Conservation (phyloP, 164 flowering plant genomes). For the Kalanchoe fedtschenkoi region DNA sequence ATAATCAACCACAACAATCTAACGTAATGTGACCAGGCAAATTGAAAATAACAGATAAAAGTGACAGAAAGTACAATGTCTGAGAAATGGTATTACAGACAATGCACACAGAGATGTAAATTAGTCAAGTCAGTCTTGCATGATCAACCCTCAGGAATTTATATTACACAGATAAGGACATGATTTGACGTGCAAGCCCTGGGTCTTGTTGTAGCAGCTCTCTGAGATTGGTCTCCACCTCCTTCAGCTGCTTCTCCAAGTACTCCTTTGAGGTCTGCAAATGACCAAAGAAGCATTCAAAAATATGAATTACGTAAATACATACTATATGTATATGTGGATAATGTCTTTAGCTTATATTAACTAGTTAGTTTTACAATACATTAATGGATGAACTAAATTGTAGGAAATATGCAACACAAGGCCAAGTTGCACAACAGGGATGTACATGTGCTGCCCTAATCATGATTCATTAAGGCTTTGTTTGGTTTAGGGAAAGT, state of each 20-base stretch:
- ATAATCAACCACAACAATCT: too few relatives aligned
- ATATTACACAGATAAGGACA: slow-evolving; percentile 64
- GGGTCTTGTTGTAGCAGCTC: slow-evolving; percentile 94
- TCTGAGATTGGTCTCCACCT: slow-evolving; percentile 73
- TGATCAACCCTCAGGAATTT: not conserved
- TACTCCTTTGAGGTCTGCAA: slow-evolving; percentile 81
- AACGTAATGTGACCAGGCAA: too few relatives aligned
- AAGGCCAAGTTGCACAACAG: too few relatives aligned
- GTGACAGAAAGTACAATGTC: not conserved
- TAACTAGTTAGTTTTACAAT: too few relatives aligned
- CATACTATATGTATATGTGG: not conserved
- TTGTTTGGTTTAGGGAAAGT: too few relatives aligned
- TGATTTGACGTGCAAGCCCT: slow-evolving; percentile 81
- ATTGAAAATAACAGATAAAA: not conserved
- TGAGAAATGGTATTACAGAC: not conserved
- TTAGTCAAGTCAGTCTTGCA: too few relatives aligned
- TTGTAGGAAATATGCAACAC: not conserved
- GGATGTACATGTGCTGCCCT: too few relatives aligned
- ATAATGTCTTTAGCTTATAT: too few relatives aligned
- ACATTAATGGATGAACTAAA: not conserved
- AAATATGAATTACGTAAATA: not conserved
- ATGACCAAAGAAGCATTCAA: not conserved
- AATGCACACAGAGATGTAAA: too few relatives aligned
- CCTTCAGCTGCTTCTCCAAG: slow-evolving; percentile 77
- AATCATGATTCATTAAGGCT: too few relatives aligned